A percentile compares a stretch with the other conserved stretches of the same genome.
Conservation (phyloP, 352 stramenopile genomes). For the Globisporangium cylindrosporum region DNA sequence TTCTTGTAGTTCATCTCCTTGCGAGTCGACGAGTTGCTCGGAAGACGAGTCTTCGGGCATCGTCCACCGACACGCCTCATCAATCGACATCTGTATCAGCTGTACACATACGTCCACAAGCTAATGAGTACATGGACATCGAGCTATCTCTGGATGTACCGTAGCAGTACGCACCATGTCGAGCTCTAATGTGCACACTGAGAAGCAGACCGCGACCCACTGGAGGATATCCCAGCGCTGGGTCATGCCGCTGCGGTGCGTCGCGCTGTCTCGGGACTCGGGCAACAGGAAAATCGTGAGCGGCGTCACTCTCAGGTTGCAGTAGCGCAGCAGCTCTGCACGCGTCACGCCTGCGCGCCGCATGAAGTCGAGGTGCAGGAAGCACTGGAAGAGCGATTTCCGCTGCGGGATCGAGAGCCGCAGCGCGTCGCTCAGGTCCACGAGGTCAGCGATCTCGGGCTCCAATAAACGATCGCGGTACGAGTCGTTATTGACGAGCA, state of each 20-base stretch:
- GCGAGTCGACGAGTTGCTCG: neutral
- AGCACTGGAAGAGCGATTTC: conserved; percentile 62
- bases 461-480: conserved; percentile 64
- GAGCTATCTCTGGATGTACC: neutral
- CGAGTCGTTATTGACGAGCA: conserved; percentile 55
- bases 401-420: conserved; percentile 45
- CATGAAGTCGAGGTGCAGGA: conserved; percentile 59
- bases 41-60: neutral
- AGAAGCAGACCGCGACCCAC: conserved; percentile 49
- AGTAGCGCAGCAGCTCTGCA: conserved; percentile 57
- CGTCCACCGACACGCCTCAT: conserved; percentile 15
- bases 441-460: conserved; percentile 56
- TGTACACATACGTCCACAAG: conserved; percentile 6
- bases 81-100: conserved; percentile 26
- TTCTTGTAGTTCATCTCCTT: neutral
- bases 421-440: conserved; percentile 52
- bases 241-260: conserved; percentile 31
- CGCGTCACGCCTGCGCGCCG: conserved; percentile 47
- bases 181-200: conserved; percentile 48
- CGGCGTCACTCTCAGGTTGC: conserved; percentile 34
- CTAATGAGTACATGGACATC: neutral
- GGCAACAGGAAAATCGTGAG: conserved; percentile 38
- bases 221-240: conserved; percentile 64
- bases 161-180: conserved; percentile 19
- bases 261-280: conserved; percentile 17